Base-by-base conservation (phyloP, 2,329 filamentous ascomycete genomes). In the Aspergillus bombycis region DNA sequence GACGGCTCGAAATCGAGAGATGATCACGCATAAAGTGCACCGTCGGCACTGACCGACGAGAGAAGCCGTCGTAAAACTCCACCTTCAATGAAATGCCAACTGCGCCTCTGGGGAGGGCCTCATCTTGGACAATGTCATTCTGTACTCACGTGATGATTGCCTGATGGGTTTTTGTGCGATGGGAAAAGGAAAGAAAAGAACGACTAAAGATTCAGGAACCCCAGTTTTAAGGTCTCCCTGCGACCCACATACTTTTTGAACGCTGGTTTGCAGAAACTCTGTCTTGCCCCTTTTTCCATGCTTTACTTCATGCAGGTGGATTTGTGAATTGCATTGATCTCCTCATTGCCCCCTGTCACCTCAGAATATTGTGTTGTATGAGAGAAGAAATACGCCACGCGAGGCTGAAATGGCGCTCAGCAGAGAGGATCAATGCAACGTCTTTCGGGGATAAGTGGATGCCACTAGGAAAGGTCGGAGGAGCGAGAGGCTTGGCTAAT, bases 1-100 rank as follows among this genome's bases (percentile, higher is more conserved):
- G 45, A 55, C 38, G 60, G 56, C 36, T 53, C 28, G 38, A 62
- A 60, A 56, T 50, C 54, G 52, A 53, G 54, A 55, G 57, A 38
- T 55, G 38, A 55, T 50, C 32, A 57, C 53, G 54, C 43, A 48
- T 53, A 45, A 46, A 50, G 9, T 14, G 50, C 45, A 57, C 46
- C 14, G 32, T 28, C 34, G 55, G 28, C 58, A 45, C 45, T 45
- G 38, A 57, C 48, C 46, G n/a, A 45, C 30, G 26, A 43, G 23
- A 16, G 32, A 30, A 52, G 28, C 26, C 28, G 7, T 21, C 19
- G 9, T 32, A 9, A 12, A 48, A n/a, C 9, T 12, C 19, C 48
- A 34, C 28, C 9, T n/a, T 52, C 16, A 52, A 11, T 10, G 3
- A 26, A 23, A 46, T 46, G 43, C 23, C 23, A 32, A 52, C n/a